A percentile compares a stretch with the other conserved stretches of the same genome.
Conservation (phyloP, 306 rosid species). For the Sicyos baderoa region DNA sequence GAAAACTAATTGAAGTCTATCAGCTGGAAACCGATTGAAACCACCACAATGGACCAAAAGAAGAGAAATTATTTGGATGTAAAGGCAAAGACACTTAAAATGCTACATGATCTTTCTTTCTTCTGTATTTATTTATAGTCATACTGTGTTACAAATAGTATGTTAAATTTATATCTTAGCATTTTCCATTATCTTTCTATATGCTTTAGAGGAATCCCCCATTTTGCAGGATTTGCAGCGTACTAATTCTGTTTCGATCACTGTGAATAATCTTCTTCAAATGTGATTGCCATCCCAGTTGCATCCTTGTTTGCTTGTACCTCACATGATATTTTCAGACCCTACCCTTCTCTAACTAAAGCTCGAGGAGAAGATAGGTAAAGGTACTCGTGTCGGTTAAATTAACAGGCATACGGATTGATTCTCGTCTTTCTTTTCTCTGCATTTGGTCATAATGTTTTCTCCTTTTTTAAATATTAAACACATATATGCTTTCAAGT, state of each 20-base stretch:
- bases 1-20: too few relatives aligned
- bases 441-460: neutral
- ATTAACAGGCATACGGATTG: neutral
- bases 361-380: conserved; percentile 6
- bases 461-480: neutral
- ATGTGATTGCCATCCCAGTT: conserved; percentile 38
- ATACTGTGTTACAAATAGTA: neutral
- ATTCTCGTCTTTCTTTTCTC: neutral
- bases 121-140: neutral
- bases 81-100: neutral
- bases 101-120: neutral
- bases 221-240: conserved; percentile 81
- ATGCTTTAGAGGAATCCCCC: conserved; percentile 12
- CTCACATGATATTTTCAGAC: neutral
- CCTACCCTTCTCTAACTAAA: neutral
- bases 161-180: neutral
- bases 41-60: too few relatives aligned
- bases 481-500: conserved; percentile 13
- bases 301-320: conserved; percentile 8
- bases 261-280: conserved; percentile 98
- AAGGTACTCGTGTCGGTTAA: conserved; percentile 4
- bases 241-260: conserved; percentile 74
- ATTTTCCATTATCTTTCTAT: conserved; percentile 5
- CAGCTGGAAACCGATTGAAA: too few relatives aligned
- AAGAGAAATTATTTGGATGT: too few relatives aligned